Evolutionary conservation across 192 early-diverging fungal species (phyloP).

Genomic region (Coemansia furcata): DNA sequence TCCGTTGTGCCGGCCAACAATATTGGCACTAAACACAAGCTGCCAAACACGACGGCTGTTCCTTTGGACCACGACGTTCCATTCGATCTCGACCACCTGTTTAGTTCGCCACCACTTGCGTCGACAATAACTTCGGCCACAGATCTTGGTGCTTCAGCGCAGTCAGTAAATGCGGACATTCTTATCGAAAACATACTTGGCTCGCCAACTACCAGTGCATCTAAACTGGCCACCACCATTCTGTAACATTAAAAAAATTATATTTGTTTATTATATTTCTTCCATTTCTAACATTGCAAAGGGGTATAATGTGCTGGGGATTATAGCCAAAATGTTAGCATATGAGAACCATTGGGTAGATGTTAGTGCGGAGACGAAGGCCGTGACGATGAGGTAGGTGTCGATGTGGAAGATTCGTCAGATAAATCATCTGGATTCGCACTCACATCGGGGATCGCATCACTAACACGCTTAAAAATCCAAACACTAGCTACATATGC

Average conservation of each 20-base stretch:
- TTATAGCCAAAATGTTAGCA: too few species aligned
- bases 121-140: not conserved
- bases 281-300: not conserved
- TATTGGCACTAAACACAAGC: not conserved
- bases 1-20: conserved; percentile 13
- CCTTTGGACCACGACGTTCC: not conserved
- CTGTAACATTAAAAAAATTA: not conserved
- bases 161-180: conserved; percentile 1
- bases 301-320: too few species aligned
- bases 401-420: too few species aligned
- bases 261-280: not conserved
- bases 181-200: conserved; percentile 19
- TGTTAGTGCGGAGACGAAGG: too few species aligned
- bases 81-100: conserved; percentile 32
- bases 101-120: not conserved
- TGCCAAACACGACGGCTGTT: not conserved
- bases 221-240: not conserved
- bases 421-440: too few species aligned
- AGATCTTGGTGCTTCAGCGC: not conserved
- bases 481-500: not conserved
- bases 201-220: not conserved
- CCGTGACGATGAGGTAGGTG: too few species aligned
- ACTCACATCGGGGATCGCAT: too few species aligned
- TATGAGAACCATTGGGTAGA: too few species aligned
- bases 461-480: not conserved